Conservation (phyloP, 2,329 filamentous ascomycete genomes). For the Xylaria sp. region DNA sequence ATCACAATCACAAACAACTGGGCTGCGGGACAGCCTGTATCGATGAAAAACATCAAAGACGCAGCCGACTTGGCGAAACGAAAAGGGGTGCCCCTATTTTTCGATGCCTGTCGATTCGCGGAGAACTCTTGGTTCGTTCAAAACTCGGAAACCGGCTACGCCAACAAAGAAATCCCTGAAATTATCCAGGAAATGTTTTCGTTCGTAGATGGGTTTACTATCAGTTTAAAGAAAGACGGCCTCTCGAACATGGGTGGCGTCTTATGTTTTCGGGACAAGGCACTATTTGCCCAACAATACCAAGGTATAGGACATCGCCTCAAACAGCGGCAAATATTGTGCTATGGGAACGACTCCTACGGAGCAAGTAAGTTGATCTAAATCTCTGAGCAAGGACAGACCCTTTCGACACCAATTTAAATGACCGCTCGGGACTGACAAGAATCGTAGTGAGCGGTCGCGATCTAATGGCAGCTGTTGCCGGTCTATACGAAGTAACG, state of each 20-base stretch:
- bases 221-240: conserved; percentile 43
- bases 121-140: conserved; percentile 44
- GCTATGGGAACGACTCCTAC: conserved; percentile 41
- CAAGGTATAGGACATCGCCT: conserved; percentile 34
- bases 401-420: too few species aligned
- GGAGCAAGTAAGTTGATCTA: conserved; percentile 38
- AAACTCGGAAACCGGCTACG: conserved; percentile 39
- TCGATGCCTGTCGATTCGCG: conserved; percentile 44
- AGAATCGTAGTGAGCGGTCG: conserved; percentile 36
- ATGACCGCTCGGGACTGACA: neutral
- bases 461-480: conserved; percentile 36
- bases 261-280: conserved; percentile 33
- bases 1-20: conserved; percentile 44
- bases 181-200: conserved; percentile 42
- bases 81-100: conserved; percentile 39
- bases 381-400: neutral
- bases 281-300: conserved; percentile 33
- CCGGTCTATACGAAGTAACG: conserved; percentile 38
- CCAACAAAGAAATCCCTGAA: conserved; percentile 28
- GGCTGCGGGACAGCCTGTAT: conserved; percentile 42
- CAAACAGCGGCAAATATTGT: conserved; percentile 39
- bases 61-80: conserved; percentile 30
- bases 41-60: conserved; percentile 42
- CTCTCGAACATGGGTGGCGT: conserved; percentile 43
- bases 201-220: conserved; percentile 41